These are phyloP conservation scores for Chlamydomonas eustigma DNA, from an alignment of 139 green algal species.

Conservation along the genomic window DNA sequence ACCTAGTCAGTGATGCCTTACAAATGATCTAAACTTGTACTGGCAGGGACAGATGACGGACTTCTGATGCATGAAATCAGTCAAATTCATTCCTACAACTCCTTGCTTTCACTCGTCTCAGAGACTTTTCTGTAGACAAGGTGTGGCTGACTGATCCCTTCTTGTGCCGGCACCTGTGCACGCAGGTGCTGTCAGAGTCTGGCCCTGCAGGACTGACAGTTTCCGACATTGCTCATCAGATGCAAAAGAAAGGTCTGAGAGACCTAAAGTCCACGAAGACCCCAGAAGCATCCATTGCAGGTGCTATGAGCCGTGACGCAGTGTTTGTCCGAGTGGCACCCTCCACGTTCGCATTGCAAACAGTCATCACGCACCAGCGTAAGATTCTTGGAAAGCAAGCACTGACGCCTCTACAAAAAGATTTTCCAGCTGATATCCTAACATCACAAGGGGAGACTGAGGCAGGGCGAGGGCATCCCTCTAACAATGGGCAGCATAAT, in stretches of 20 bases:
- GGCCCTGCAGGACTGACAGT: slow-evolving; percentile 65
- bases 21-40: no score
- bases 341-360: slow-evolving; percentile 70
- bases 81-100: no score
- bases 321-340: slow-evolving; percentile 74
- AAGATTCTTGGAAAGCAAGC: slow-evolving; percentile 7
- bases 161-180: no score
- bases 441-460: background rate
- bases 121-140: no score
- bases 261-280: slow-evolving; percentile 64
- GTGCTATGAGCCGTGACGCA: slow-evolving; percentile 69
- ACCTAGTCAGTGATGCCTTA: no score
- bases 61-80: no score
- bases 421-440: background rate
- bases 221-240: slow-evolving; percentile 68
- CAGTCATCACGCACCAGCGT: slow-evolving; percentile 28
- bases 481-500: no score
- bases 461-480: no score
- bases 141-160: no score
- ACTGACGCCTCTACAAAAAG: background rate
- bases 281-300: slow-evolving; percentile 59
- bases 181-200: slow-evolving; percentile 61
- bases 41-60: no score
- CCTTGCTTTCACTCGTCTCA: no score
- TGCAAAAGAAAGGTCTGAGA: slow-evolving; percentile 69